Percentiles rank a stretch among this genome's conserved stretches.
These are phyloP conservation scores for Rhytidiadelphus loreus DNA, from an alignment of 225 moss, liverwort and hornwort genomes.

Conservation along the genomic window DNA sequence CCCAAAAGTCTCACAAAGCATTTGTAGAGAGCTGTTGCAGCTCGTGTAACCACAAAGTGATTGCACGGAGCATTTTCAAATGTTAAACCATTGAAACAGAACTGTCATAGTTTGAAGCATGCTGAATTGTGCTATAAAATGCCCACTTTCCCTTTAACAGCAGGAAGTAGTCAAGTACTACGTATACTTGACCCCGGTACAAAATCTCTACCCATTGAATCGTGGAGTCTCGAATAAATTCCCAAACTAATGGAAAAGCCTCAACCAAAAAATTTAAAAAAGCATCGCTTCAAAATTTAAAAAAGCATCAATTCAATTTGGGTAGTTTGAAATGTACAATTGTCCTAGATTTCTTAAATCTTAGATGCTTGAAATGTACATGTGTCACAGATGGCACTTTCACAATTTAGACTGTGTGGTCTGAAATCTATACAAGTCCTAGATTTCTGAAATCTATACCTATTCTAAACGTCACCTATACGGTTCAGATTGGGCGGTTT, in stretches of 20 bases:
- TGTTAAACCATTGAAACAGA: neutral
- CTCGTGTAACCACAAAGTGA: neutral
- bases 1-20: neutral
- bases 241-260: neutral
- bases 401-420: no score
- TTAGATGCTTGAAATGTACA: no score
- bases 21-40: neutral
- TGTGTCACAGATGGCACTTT: no score
- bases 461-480: no score
- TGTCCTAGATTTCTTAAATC: no score
- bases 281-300: slow-evolving; percentile 13
- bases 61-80: neutral
- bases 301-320: no score
- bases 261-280: neutral
- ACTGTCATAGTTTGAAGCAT: neutral
- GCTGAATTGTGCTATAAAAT: neutral
- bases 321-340: no score
- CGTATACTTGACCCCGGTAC: neutral
- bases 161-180: neutral
- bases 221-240: neutral
- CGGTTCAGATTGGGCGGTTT: no score
- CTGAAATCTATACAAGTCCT: no score
- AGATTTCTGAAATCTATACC: no score
- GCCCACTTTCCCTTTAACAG: neutral
- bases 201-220: neutral